A percentile compares a stretch with the other conserved stretches of the same genome.
Conservation (phyloP, 345 rosid species). For the Raphanus sativus region DNA sequence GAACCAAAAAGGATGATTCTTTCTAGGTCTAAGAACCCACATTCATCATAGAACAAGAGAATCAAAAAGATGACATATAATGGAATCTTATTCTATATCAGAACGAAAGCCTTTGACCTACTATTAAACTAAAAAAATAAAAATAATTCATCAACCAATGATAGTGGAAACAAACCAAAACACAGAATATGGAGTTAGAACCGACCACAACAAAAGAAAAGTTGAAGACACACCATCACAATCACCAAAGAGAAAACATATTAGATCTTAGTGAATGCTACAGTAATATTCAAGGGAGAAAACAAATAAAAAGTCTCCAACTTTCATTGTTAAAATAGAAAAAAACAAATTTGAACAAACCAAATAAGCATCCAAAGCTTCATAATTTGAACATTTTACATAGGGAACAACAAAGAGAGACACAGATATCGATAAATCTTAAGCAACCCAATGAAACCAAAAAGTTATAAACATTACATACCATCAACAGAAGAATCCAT, state of each 20-base stretch:
- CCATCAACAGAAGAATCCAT: slow-evolving; percentile 40
- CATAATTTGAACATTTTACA: slow-evolving; percentile 18
- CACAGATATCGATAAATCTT: slow-evolving; percentile 38
- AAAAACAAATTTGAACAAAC: slow-evolving; percentile 14
- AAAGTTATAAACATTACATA: slow-evolving; percentile 15
- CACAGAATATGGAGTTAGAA: slow-evolving; percentile 29
- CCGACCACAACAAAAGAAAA: slow-evolving; percentile 19
- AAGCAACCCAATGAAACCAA: slow-evolving; percentile 22
- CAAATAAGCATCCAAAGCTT: slow-evolving; percentile 33
- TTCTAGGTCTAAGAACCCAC: slow-evolving; percentile 21
- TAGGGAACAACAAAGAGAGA: slow-evolving; percentile 10
- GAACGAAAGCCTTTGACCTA: slow-evolving; percentile 10
- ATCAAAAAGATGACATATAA: slow-evolving; percentile 21
- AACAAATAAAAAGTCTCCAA: slow-evolving; percentile 10
- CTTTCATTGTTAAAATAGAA: slow-evolving; percentile 8
- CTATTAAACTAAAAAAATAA: neutral
- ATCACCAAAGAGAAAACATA: slow-evolving; percentile 16
- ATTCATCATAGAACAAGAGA: neutral
- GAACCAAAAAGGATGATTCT: slow-evolving; percentile 27
- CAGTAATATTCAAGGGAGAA: neutral
- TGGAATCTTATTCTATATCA: slow-evolving; percentile 35
- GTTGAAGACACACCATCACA: slow-evolving; percentile 20
- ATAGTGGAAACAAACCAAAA: slow-evolving; percentile 14
- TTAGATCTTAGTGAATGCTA: slow-evolving; percentile 20
- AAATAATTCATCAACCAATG: slow-evolving; percentile 23